A percentile compares a stretch with the other conserved stretches of the same genome.
Evolutionary conservation across 164 flowering plant genomes (phyloP).

Genomic region (Piper longum): DNA sequence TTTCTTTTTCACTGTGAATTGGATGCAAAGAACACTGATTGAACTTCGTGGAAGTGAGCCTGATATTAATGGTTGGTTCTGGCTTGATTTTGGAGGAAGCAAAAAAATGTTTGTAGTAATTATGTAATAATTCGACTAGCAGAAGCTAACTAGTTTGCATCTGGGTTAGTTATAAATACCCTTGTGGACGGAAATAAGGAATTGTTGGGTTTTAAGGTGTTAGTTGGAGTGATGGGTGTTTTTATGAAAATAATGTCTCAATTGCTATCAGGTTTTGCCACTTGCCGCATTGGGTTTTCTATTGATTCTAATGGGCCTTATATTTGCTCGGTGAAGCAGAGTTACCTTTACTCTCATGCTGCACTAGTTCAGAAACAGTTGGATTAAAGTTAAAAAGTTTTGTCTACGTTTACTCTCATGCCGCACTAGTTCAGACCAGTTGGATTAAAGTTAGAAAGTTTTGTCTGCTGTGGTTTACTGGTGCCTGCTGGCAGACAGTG

Average conservation of each 20-base stretch:
- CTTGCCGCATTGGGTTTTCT: background rate
- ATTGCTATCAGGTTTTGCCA: background rate
- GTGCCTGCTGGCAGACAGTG: slow-evolving; percentile 9
- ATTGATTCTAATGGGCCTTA: background rate
- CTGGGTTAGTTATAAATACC: too few relatives aligned
- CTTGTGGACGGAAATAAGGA: too few relatives aligned
- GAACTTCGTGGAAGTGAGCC: too few relatives aligned
- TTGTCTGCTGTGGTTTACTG: background rate
- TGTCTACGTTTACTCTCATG: background rate
- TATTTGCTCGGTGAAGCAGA: background rate
- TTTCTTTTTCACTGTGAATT: too few relatives aligned
- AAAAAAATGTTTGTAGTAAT: too few relatives aligned
- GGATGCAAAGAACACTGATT: too few relatives aligned
- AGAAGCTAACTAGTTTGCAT: too few relatives aligned
- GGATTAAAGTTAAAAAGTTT: background rate
- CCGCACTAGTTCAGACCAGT: background rate
- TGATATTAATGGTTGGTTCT: too few relatives aligned
- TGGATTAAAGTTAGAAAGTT: background rate
- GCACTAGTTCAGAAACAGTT: background rate
- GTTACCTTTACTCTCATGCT: background rate
- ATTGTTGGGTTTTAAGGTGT: too few relatives aligned
- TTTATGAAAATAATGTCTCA: background rate
- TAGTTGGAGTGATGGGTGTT: too few relatives aligned
- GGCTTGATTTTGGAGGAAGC: too few relatives aligned
- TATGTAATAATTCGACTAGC: too few relatives aligned